A percentile compares a stretch with the other conserved stretches of the same genome.
phyloP scores from a whole-genome alignment of 2,329 filamentous ascomycete genomes.

The Alternaria sp. region DNA sequence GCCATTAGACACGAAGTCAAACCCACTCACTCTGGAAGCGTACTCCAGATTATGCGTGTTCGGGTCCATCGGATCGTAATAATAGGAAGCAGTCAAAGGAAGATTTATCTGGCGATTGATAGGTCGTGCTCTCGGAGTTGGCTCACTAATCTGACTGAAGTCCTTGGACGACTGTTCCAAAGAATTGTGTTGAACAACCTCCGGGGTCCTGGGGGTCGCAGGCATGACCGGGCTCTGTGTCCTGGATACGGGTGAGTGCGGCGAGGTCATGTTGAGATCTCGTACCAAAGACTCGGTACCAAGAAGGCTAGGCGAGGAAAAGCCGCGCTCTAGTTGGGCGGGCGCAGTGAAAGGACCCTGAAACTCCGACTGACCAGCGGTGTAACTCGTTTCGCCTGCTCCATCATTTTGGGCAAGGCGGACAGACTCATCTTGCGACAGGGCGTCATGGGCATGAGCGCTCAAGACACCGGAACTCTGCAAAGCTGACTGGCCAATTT shows the following conservation, averaged over 20 bases:
- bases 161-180: constrained; percentile 32
- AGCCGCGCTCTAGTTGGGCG: constrained; percentile 29
- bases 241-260: constrained; percentile 48
- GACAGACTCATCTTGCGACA: constrained; percentile 28
- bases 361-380: constrained; percentile 16
- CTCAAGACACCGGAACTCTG: constrained; percentile 59
- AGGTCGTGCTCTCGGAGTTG: constrained; percentile 47
- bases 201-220: constrained; percentile 47
- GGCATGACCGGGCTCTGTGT: constrained; percentile 46
- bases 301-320: constrained; percentile 51
- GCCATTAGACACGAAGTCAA: constrained; percentile 47
- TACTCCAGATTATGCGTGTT: constrained; percentile 56
- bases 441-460: constrained; percentile 36
- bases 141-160: constrained; percentile 43
- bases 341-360: constrained; percentile 23
- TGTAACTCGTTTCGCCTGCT: constrained; percentile 12
- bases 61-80: constrained; percentile 52
- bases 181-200: constrained; percentile 44
- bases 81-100: constrained; percentile 53
- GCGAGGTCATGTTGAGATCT: constrained; percentile 58
- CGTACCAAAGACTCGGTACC: constrained; percentile 57
- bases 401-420: constrained; percentile 5
- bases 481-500: constrained; percentile 64
- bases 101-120: constrained; percentile 55
- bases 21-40: constrained; percentile 53